A percentile compares a stretch with the other conserved stretches of the same genome.
phyloP scores from a whole-genome alignment of 2,329 filamentous ascomycete genomes.

The Pseudogymnoascus sp. region DNA sequence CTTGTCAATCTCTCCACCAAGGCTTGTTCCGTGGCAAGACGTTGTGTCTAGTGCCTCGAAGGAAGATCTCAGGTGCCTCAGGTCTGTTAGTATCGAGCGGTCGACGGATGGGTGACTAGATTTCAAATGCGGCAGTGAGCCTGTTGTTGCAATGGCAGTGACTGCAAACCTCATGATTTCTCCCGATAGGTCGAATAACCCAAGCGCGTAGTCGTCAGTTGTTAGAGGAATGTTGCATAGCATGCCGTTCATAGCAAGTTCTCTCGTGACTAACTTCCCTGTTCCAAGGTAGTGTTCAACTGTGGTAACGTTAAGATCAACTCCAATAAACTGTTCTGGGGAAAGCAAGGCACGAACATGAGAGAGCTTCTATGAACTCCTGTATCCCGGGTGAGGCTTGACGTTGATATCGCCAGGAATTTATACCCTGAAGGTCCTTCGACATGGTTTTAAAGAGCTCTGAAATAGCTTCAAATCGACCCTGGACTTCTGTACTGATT shows the following conservation, averaged over 20 bases:
- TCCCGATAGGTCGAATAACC: conserved; percentile 86
- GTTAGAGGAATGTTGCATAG: conserved; percentile 53
- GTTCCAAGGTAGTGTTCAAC: conserved; percentile 75
- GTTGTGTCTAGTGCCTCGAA: conserved; percentile 64
- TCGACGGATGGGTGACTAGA: conserved; percentile 26
- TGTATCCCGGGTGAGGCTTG: conserved; percentile 76
- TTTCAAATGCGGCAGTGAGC: conserved; percentile 34
- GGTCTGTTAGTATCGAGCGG: conserved; percentile 65
- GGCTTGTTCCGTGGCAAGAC: conserved; percentile 39
- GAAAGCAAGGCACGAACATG: conserved; percentile 35
- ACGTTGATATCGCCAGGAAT: conserved; percentile 71
- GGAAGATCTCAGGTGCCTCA: conserved; percentile 66
- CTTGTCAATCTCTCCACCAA: conserved; percentile 57
- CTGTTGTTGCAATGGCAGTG: conserved; percentile 67
- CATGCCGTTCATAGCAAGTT: conserved; percentile 46
- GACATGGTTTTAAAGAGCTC: conserved; percentile 59
- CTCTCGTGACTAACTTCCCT: conserved; percentile 62
- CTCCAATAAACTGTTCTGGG: not conserved
- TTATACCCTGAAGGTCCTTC: conserved; percentile 66
- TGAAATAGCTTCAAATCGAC: conserved; percentile 62
- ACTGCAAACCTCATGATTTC: conserved; percentile 97
- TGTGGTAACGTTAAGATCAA: not conserved
- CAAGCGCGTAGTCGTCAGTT: conserved; percentile 78
- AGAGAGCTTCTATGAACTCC: conserved; percentile 86
- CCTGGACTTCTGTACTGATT: conserved; percentile 61